Evolutionary conservation across 1,139 yeast genomes (phyloP), one percentile per base, ranked within the genome.

Genomic region (Diutina rugosa): DNA sequence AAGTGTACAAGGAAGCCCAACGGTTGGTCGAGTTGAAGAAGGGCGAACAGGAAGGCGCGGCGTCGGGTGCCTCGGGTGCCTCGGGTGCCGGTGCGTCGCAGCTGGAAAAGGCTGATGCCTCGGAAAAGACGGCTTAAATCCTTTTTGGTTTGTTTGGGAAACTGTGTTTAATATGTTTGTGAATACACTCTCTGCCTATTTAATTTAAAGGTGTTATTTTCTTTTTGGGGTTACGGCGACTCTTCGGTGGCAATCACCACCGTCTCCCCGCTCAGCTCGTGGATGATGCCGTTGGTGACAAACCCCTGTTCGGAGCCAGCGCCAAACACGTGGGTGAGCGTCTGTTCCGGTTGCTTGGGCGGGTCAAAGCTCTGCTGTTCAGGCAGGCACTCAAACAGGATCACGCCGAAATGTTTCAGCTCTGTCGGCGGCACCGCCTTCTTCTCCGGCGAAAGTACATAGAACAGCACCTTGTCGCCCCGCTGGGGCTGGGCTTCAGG

Each of bases 1-100:
- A 81, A 57, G 88, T 87, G 55, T 91, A 87, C 68, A 76, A 74
- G 57, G 93, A 87, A 69, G 95, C 95, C 44, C 74, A 77, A 62
- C 76, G 93, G 64, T 74, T 87, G 65, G 86, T 86, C 29, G 84
- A 80, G 55, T 66, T 84, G 65, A 80, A 83, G 67, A 75, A 77
- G 63, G 68, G 18, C 4, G 29, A 49, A 10, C 12, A 30, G 5
- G 12, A 38, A 4, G 26, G 14, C n/a, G 53, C 14, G 18, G n/a
- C 53, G 28, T 28, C 51, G 16, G 38, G 35, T 9, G 21, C 51
- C 16, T 28, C 51, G 16, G 38, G 35, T 9, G 21, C 51, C 16
- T 28, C 51, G 16, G 38, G 35, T 16, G 21, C 51, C 30, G 51
- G 38, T 26, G 51, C 35, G 35, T 5, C 14, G 41, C 14, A 3